phyloP scores from a whole-genome alignment of 192 early-diverging fungal species.

The Diversispora epigaea region DNA sequence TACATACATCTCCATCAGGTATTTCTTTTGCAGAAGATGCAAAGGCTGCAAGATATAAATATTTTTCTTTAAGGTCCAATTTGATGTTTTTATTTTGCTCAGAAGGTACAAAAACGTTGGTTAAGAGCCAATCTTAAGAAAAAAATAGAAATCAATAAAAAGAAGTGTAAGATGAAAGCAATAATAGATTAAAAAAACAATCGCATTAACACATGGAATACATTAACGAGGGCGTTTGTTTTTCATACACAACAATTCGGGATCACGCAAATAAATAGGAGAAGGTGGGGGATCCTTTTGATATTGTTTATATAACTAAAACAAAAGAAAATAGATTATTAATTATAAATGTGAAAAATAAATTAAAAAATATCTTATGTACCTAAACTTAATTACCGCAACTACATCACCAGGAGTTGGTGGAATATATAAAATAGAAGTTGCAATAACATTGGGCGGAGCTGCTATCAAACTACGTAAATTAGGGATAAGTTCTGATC shows the following conservation, averaged over 20 bases:
- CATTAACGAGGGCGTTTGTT: background rate
- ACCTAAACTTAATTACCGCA: constrained; percentile 34
- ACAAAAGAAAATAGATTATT: background rate
- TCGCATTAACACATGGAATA: background rate
- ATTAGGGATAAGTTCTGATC: constrained; percentile 37
- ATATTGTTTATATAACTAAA: constrained; percentile 51
- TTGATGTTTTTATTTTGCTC: constrained; percentile 44
- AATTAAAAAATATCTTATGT: background rate
- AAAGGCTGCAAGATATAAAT: constrained; percentile 52
- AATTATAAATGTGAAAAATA: background rate
- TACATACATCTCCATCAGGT: constrained; percentile 34
- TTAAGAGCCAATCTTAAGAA: constrained; percentile 19
- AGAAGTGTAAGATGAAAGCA: background rate
- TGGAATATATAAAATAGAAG: constrained; percentile 48
- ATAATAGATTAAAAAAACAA: background rate
- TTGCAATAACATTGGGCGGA: constrained; percentile 41
- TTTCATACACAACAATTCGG: constrained; percentile 38
- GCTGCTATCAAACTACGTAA: constrained; percentile 42
- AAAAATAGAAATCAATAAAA: background rate
- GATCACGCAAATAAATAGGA: constrained; percentile 39
- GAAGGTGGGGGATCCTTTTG: constrained; percentile 44
- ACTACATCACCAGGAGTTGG: constrained; percentile 61
- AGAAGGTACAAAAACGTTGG: constrained; percentile 52
- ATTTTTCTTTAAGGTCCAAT: constrained; percentile 56
- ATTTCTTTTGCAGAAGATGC: constrained; percentile 49